phyloP scores from a whole-genome alignment of 2,329 filamentous ascomycete species.

The Escovopsis sp. region DNA sequence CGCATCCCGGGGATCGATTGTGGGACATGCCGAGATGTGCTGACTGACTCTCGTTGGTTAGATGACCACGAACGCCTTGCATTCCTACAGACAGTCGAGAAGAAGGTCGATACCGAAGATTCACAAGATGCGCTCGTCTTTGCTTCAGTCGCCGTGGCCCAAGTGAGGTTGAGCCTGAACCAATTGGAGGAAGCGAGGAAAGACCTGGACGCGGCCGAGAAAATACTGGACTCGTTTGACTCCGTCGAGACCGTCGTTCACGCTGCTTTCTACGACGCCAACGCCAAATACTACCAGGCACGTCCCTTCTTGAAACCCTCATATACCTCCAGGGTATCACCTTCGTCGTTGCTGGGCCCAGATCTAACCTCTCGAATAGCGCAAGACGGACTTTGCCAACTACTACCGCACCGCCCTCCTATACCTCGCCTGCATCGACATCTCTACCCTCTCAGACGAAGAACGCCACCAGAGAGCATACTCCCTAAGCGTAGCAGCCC shows the following conservation, averaged over 20 bases:
- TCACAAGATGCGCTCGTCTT: slow-evolving; percentile 95
- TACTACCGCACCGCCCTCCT: slow-evolving; percentile 97
- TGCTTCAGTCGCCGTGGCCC: slow-evolving; percentile 78
- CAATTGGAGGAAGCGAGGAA: slow-evolving; percentile 72
- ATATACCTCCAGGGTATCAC: not conserved
- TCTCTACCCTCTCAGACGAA: slow-evolving; percentile 54
- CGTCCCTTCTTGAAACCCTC: not conserved
- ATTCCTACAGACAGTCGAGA: slow-evolving; percentile 71
- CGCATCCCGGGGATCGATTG: slow-evolving; percentile 4
- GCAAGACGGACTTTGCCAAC: slow-evolving; percentile 81
- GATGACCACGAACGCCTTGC: slow-evolving; percentile 74
- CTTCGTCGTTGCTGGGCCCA: not conserved
- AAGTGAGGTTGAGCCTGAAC: slow-evolving; percentile 66
- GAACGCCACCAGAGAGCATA: slow-evolving; percentile 79
- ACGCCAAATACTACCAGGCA: slow-evolving; percentile 85
- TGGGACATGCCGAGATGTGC: slow-evolving; percentile 3
- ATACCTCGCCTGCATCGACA: slow-evolving; percentile 90
- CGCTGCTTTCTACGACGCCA: slow-evolving; percentile 90
- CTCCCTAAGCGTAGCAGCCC: slow-evolving; percentile 80
- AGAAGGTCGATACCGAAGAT: slow-evolving; percentile 80
- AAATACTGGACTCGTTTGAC: slow-evolving; percentile 81
- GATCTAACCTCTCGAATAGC: slow-evolving; percentile 12
- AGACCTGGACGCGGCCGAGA: slow-evolving; percentile 76
- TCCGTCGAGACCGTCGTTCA: slow-evolving; percentile 91
- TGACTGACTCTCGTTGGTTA: slow-evolving; percentile 26